These are phyloP conservation scores for Trichoderma lentiforme DNA, from an alignment of 2,329 filamentous ascomycete genomes.

Conservation along the genomic window DNA sequence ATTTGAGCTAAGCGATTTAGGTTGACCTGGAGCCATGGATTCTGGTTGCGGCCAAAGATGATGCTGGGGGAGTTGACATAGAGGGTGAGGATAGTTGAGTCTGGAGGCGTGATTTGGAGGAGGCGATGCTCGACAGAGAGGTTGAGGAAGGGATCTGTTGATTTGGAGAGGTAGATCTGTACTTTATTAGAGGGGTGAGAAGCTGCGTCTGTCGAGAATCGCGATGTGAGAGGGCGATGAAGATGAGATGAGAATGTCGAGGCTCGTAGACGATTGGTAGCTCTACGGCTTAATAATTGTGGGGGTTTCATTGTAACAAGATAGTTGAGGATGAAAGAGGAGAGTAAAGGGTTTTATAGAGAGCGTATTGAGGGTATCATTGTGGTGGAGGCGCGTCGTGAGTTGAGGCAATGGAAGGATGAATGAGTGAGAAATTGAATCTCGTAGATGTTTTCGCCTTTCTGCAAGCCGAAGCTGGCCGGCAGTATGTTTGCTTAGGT, in stretches of 20 bases:
- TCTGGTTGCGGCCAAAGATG: conserved; percentile 93
- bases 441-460: neutral
- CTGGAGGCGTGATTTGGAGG: conserved; percentile 66
- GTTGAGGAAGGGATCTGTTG: conserved; percentile 77
- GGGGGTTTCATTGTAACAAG: neutral
- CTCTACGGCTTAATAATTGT: neutral
- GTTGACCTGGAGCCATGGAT: conserved; percentile 92
- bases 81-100: conserved; percentile 77
- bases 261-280: neutral
- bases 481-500: neutral
- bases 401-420: neutral
- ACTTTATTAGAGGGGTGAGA: conserved; percentile 44
- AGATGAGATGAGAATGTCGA: neutral
- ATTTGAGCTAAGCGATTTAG: conserved; percentile 53
- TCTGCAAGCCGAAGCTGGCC: neutral
- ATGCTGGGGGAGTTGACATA: conserved; percentile 87
- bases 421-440: neutral
- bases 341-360: neutral
- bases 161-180: conserved; percentile 70
- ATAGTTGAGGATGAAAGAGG: neutral
- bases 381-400: neutral
- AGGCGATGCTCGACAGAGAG: conserved; percentile 92
- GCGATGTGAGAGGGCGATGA: conserved; percentile 3
- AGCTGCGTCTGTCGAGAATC: conserved; percentile 38
- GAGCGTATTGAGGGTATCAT: neutral